A percentile compares a stretch with the other conserved stretches of the same genome.
phyloP scores from a whole-genome alignment of 495 filamentous ascomycete genomes.

The Bacidia rubella region DNA sequence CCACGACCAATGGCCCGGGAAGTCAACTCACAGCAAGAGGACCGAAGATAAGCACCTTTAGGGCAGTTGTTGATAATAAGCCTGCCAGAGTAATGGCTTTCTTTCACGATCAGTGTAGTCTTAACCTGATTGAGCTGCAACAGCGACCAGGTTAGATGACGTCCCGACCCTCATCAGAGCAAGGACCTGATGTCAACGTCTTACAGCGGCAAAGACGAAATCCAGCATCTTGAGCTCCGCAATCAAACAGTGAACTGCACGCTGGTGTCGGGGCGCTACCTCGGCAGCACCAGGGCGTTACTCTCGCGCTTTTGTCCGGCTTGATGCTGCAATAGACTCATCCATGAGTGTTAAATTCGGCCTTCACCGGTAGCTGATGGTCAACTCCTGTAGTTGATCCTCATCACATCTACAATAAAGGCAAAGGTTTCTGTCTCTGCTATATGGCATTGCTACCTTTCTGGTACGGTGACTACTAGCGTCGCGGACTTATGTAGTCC shows the following conservation, averaged over 20 bases:
- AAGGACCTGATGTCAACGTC: too few species aligned
- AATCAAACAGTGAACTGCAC: slow-evolving; percentile 38
- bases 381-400: slow-evolving; percentile 27
- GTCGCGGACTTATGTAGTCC: too few species aligned
- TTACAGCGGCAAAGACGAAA: slow-evolving; percentile 5
- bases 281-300: slow-evolving; percentile 29
- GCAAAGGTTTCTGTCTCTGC: slow-evolving; percentile 27
- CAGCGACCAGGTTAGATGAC: background rate
- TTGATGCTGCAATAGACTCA: slow-evolving; percentile 19
- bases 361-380: slow-evolving; percentile 32
- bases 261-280: slow-evolving; percentile 30
- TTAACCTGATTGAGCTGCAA: slow-evolving; percentile 5
- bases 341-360: slow-evolving; percentile 32
- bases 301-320: slow-evolving; percentile 32
- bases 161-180: too few species aligned
- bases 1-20: too few species aligned
- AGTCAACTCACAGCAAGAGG: background rate
- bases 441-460: slow-evolving; percentile 17
- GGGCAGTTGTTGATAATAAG: background rate
- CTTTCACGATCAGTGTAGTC: background rate
- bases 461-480: slow-evolving; percentile 18
- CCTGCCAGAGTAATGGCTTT: background rate
- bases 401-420: slow-evolving; percentile 30
- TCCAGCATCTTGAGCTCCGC: slow-evolving; percentile 27
- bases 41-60: slow-evolving; percentile 4